Conservation (phyloP, 306 rosid genomes). For the Cicer cuneatum region DNA sequence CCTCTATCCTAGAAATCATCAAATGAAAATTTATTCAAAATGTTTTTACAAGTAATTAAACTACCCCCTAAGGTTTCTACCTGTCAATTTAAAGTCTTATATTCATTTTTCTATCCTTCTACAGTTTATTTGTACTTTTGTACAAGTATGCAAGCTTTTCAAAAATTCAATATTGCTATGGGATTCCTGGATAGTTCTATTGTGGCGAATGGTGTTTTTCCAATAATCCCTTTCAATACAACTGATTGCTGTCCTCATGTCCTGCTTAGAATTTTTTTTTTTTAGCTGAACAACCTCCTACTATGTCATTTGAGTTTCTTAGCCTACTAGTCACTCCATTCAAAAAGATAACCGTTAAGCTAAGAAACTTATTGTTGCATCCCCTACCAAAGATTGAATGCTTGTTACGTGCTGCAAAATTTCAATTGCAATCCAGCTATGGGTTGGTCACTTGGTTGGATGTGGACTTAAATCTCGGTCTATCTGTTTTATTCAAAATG, state of each 20-base stretch:
- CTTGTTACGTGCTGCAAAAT: background rate
- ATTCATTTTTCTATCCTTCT: background rate
- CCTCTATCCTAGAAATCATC: too few species aligned
- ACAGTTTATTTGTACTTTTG: conserved; percentile 22
- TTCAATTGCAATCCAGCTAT: conserved; percentile 1
- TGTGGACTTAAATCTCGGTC: background rate
- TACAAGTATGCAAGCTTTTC: background rate
- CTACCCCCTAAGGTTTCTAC: background rate
- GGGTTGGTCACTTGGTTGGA: background rate
- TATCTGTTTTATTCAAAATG: background rate
- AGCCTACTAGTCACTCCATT: background rate
- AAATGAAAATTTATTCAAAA: too few species aligned
- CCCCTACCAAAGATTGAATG: background rate
- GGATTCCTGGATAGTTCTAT: conserved; percentile 6
- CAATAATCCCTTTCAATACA: background rate
- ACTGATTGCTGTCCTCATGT: background rate
- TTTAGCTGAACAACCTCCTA: conserved; percentile 1
- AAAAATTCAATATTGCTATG: background rate
- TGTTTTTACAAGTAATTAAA: too few species aligned
- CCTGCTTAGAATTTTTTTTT: conserved; percentile 9
- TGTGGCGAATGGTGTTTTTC: background rate
- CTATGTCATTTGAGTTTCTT: background rate
- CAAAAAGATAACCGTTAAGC: background rate
- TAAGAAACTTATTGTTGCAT: background rate
- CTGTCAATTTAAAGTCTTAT: background rate